Conservation (phyloP, 2,329 filamentous ascomycete species). For the Acrocalymma vagum region DNA sequence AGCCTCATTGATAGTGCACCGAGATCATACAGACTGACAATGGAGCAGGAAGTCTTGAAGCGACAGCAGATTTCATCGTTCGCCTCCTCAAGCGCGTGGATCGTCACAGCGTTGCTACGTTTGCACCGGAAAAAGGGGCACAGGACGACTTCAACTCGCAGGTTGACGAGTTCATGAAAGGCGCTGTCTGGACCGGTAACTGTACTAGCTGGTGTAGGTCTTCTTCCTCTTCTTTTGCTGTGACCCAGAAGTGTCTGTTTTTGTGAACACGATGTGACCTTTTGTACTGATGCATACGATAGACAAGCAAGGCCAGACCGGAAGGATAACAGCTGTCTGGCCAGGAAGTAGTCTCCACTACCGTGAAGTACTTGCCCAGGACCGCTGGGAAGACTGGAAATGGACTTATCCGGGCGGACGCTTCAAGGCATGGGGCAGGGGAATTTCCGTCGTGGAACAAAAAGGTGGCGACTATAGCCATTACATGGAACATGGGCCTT, state of each 20-base stretch:
- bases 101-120: conserved; percentile 4
- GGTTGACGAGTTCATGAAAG: conserved; percentile 11
- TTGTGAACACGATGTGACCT: too few species aligned
- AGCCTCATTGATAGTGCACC: neutral
- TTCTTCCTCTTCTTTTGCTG: too few species aligned
- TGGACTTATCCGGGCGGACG: conserved; percentile 6
- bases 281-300: neutral
- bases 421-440: conserved; percentile 3
- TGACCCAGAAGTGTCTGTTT: too few species aligned
- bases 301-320: conserved; percentile 5
- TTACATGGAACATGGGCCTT: conserved; percentile 1
- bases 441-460: neutral
- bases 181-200: conserved; percentile 8
- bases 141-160: conserved; percentile 13
- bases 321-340: conserved; percentile 7
- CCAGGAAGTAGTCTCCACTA: conserved; percentile 9
- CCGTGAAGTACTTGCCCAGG: conserved; percentile 1
- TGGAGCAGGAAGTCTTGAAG: conserved; percentile 10
- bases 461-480: conserved; percentile 6
- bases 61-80: conserved; percentile 10
- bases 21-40: neutral
- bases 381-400: conserved; percentile 8
- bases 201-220: conserved; percentile 14
- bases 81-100: conserved; percentile 10
- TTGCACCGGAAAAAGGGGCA: conserved; percentile 7